Conservation (phyloP, 148 eudicot genomes). For the Fagopyrum esculentum region DNA sequence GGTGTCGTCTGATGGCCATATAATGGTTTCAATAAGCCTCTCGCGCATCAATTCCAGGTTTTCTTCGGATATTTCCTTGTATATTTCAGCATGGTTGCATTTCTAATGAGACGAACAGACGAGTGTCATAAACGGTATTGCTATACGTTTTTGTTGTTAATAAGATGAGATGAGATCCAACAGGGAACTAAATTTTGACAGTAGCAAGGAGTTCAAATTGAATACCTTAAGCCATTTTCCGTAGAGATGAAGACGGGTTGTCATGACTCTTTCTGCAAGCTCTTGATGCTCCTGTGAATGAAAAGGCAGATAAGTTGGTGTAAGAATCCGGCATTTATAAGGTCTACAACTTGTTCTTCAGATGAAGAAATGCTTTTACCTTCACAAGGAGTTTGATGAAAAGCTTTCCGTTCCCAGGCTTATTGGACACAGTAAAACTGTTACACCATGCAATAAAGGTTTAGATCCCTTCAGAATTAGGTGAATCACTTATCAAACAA, state of each 20-base stretch:
- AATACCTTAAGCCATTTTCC: conserved; percentile 91
- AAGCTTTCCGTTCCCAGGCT: conserved; percentile 67
- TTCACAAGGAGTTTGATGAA: conserved; percentile 73
- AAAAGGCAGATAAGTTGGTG: neutral
- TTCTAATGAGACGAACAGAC: conserved; percentile 30
- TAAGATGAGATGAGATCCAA: too few relatives aligned
- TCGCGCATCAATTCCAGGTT: conserved; percentile 97
- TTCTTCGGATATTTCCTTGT: conserved; percentile 70
- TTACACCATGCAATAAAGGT: conserved; percentile 5
- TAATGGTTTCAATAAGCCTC: conserved; percentile 74
- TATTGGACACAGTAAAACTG: conserved; percentile 66
- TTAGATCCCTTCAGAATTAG: neutral
- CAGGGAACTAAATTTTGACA: neutral
- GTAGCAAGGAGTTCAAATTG: neutral
- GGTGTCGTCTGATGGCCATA: conserved; percentile 86
- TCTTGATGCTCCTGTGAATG: conserved; percentile 66
- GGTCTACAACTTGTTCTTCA: neutral
- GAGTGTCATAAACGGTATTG: neutral
- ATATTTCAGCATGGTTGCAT: conserved; percentile 82
- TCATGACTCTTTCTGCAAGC: conserved; percentile 93
- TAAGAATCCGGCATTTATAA: neutral
- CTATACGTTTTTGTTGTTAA: too few relatives aligned
- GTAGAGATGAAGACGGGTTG: conserved; percentile 84
- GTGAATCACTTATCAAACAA: neutral
- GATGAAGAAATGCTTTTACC: conserved; percentile 25